Evolutionary conservation across 257 asterid species (phyloP).

Genomic region (Leonotis leonurus): DNA sequence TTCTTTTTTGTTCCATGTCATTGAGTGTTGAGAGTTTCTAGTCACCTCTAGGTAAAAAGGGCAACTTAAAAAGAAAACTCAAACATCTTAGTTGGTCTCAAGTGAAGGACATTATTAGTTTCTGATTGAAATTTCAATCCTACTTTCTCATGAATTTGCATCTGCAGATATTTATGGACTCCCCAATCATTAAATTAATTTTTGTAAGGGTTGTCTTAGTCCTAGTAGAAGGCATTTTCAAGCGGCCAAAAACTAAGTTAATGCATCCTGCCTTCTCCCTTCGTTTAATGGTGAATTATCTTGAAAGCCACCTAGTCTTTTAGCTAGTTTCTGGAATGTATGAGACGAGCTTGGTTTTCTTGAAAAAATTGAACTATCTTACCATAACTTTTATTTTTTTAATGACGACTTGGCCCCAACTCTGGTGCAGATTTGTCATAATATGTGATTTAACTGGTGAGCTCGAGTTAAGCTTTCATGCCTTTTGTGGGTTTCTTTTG

Average conservation of each 20-base stretch:
- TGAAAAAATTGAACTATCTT: not conserved
- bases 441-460: too few species aligned
- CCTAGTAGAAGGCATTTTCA: slow-evolving; percentile 6
- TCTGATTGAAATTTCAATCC: slow-evolving; percentile 4
- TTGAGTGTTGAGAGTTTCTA: not conserved
- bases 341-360: too few species aligned
- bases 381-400: not conserved
- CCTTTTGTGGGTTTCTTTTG: not conserved
- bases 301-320: not conserved
- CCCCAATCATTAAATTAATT: not conserved
- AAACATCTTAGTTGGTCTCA: slow-evolving; percentile 2
- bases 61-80: not conserved
- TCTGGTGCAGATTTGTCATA: slow-evolving; percentile 5
- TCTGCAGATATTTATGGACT: not conserved
- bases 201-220: not conserved
- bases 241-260: not conserved
- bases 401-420: not conserved
- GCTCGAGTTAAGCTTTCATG: not conserved
- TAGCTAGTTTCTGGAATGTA: too few species aligned
- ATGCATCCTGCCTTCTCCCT: slow-evolving; percentile 12
- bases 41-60: not conserved
- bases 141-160: not conserved
- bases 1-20: not conserved
- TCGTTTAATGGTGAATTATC: slow-evolving; percentile 8
- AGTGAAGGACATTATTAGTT: not conserved